A percentile compares a stretch with the other conserved stretches of the same genome.
phyloP scores from a whole-genome alignment of 179 eudicot genomes.

The Silene coronaria region DNA sequence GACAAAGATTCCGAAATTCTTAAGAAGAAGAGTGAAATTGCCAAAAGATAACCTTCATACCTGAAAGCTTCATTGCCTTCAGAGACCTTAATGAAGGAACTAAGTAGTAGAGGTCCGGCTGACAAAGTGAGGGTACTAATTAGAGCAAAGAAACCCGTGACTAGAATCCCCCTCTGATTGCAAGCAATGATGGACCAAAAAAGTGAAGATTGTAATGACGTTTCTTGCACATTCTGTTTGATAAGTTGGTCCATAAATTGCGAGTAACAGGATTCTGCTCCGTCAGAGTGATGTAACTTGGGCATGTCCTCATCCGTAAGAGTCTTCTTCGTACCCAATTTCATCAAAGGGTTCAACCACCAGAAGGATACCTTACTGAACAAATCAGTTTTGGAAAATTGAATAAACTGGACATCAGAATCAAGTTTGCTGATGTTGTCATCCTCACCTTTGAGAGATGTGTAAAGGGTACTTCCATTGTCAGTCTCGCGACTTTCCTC shows the following conservation, averaged over 20 bases:
- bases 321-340: slow-evolving; percentile 23
- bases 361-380: slow-evolving; percentile 30
- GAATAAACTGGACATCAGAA: slow-evolving; percentile 8
- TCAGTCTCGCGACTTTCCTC: slow-evolving; percentile 22
- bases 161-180: slow-evolving; percentile 21
- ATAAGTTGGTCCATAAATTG: slow-evolving; percentile 17
- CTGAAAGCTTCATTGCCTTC: slow-evolving; percentile 28
- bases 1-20: slow-evolving; percentile 32
- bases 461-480: slow-evolving; percentile 19
- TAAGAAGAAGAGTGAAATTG: slow-evolving; percentile 25
- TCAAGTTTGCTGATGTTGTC: neutral
- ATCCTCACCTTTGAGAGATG: slow-evolving; percentile 18
- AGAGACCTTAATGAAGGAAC: slow-evolving; percentile 31
- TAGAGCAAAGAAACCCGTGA: slow-evolving; percentile 30
- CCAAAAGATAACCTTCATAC: slow-evolving; percentile 30
- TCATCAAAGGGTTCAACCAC: slow-evolving; percentile 37
- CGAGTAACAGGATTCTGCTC: slow-evolving; percentile 27
- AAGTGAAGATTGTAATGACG: slow-evolving; percentile 13
- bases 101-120: slow-evolving; percentile 31
- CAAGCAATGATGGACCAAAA: slow-evolving; percentile 24
- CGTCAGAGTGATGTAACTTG: slow-evolving; percentile 20
- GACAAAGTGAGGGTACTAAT: slow-evolving; percentile 26
- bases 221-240: slow-evolving; percentile 14
- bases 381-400: slow-evolving; percentile 22
- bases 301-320: slow-evolving; percentile 29